Conservation (phyloP, 192 early-diverging fungal genomes). For the Endogone sp. region DNA sequence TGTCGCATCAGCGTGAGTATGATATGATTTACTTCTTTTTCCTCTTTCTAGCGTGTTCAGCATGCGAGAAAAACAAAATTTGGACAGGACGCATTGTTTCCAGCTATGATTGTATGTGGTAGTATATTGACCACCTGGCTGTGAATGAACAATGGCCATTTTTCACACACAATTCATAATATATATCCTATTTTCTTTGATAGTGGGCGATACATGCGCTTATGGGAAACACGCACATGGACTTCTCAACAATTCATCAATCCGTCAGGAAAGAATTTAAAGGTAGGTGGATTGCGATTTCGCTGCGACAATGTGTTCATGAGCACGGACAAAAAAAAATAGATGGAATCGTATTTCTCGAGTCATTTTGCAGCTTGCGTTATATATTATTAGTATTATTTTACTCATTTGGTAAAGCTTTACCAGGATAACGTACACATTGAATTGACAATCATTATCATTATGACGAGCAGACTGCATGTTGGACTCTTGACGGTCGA, state of each 20-base stretch:
- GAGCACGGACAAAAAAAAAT: background rate
- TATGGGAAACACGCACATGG: slow-evolving; percentile 54
- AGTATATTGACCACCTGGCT: too few relatives aligned
- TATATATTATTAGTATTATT: background rate
- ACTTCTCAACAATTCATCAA: slow-evolving; percentile 13
- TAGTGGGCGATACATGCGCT: slow-evolving; percentile 29
- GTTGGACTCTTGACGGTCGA: slow-evolving; percentile 58
- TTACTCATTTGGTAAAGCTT: background rate
- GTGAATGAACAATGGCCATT: too few relatives aligned
- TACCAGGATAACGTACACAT: too few relatives aligned
- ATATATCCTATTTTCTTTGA: too few relatives aligned
- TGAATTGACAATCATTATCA: too few relatives aligned
- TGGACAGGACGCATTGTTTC: background rate
- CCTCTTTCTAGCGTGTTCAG: background rate
- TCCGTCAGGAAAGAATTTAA: slow-evolving; percentile 27
- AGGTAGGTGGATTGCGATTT: slow-evolving; percentile 21
- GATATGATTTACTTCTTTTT: background rate
- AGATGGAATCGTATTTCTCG: background rate
- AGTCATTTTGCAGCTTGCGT: too few relatives aligned
- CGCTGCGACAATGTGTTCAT: background rate
- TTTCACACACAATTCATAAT: too few relatives aligned
- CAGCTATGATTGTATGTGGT: too few relatives aligned
- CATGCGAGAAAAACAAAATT: too few relatives aligned
- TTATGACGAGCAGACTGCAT: slow-evolving; percentile 38
- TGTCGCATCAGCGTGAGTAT: slow-evolving; percentile 35